Percentiles rank a stretch among this genome's conserved stretches.
phyloP scores from a whole-genome alignment of 2,329 filamentous ascomycete genomes.

The Trichoderma sp. region DNA sequence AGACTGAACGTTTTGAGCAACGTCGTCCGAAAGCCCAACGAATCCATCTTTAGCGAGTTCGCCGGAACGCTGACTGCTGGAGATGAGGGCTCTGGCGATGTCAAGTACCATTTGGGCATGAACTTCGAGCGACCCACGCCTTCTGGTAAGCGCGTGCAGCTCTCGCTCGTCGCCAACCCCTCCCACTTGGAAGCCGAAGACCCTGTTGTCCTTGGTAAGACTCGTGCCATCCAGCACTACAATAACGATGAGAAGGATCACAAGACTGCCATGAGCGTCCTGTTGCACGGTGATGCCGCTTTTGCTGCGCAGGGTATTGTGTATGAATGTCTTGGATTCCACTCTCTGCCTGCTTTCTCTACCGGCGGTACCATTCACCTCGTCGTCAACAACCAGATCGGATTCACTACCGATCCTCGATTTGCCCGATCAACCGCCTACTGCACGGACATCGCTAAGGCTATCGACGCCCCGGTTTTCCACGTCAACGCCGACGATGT shows the following conservation, averaged over 20 bases:
- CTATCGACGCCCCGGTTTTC: conserved; percentile 97
- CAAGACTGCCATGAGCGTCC: conserved; percentile 86
- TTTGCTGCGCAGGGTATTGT: conserved; percentile 96
- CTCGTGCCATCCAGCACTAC: conserved; percentile 96
- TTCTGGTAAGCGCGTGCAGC: conserved; percentile 97
- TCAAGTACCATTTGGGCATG: conserved; percentile 99
- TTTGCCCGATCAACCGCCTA: conserved; percentile 97
- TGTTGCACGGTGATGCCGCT: conserved; percentile 95
- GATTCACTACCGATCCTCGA: conserved; percentile 97
- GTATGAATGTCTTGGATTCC: conserved; percentile 98
- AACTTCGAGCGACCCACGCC: conserved; percentile 99
- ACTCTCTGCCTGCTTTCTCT: conserved; percentile 91
- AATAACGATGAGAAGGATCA: conserved; percentile 93
- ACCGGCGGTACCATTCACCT: conserved; percentile 97
- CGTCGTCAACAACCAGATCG: conserved; percentile 99
- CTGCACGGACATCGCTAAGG: conserved; percentile 99
- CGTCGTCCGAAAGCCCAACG: conserved; percentile 97
- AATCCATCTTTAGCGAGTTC: conserved; percentile 99
- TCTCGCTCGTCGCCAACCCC: conserved; percentile 96
- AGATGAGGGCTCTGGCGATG: conserved; percentile 95
- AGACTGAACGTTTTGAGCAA: conserved; percentile 97
- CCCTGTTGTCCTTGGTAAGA: conserved; percentile 95
- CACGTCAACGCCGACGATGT: conserved; percentile 99
- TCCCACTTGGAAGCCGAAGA: conserved; percentile 98
- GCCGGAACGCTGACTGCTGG: conserved; percentile 81